phyloP scores from a whole-genome alignment of 495 filamentous ascomycete genomes.

The Hamigera avellanea region DNA sequence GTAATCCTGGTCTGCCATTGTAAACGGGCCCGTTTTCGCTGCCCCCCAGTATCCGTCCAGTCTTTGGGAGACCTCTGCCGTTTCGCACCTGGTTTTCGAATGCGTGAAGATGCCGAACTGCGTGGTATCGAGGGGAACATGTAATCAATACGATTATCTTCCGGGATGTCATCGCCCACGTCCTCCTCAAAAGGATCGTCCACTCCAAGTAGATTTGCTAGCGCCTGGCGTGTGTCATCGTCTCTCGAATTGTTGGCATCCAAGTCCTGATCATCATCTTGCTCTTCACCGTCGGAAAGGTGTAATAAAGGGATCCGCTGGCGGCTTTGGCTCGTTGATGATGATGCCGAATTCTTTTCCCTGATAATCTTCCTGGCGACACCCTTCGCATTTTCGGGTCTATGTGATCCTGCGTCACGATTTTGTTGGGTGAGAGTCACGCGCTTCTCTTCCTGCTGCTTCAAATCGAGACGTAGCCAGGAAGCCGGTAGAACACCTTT shows the following conservation, averaged over 20 bases:
- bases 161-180: slow-evolving; percentile 30
- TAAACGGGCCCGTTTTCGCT: slow-evolving; percentile 15
- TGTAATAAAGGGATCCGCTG: slow-evolving; percentile 19
- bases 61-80: slow-evolving; percentile 11
- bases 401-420: slow-evolving; percentile 9
- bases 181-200: slow-evolving; percentile 18
- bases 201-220: slow-evolving; percentile 8
- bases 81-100: slow-evolving; percentile 31
- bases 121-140: slow-evolving; percentile 35
- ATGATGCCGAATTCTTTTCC: slow-evolving; percentile 4
- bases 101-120: slow-evolving; percentile 11
- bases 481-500: slow-evolving; percentile 86
- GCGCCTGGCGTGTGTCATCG: slow-evolving; percentile 1
- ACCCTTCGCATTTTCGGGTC: slow-evolving; percentile 24
- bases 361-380: slow-evolving; percentile 31
- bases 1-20: slow-evolving; percentile 23
- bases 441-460: slow-evolving; percentile 27
- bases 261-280: slow-evolving; percentile 33
- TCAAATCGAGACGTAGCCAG: slow-evolving; percentile 64
- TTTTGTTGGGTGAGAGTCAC: slow-evolving; percentile 11
- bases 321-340: slow-evolving; percentile 6
- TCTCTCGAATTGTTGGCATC: background rate
- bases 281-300: slow-evolving; percentile 33
- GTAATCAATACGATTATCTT: slow-evolving; percentile 48
- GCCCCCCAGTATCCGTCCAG: slow-evolving; percentile 5